Base-by-base conservation (phyloP, 2,329 filamentous ascomycete genomes). In the Epichloe festucae region DNA sequence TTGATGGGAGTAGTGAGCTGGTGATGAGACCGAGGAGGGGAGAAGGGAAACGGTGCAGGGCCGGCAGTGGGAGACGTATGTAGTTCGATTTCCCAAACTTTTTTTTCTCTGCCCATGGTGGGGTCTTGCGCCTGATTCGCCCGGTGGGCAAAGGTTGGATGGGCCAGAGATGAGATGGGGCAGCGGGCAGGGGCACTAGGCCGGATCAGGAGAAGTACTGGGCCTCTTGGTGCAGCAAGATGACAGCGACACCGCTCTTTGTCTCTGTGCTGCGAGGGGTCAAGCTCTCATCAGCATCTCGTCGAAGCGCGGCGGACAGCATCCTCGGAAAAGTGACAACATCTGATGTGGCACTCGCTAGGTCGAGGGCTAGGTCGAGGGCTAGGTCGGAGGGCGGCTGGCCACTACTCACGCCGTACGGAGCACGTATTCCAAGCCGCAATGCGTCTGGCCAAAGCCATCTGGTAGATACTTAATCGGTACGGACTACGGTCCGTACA, bases 1-100 rank as follows among this genome's bases (percentile, higher is more conserved):
- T 81, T 63, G 55, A 53, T 64, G 59, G 60, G 58, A 60, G 56
- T 52, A 64, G 60, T 63, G 59, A 45, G 46, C 58, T 62, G 49
- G 61, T 58, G 59, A 60, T 62, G 61, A 60, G 58, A 58, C 59
- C 60, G 60, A 62, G 56, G 54, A 50, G 58, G 59, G 55, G 59
- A 61, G 59, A 56, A 61, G 57, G 50, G 52, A 55, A 52, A 56
- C 52, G 56, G 54, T 45, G 34, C 40, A 53, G 49, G 53, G 52
- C 50, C 43, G 49, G 40, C 38, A 49, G 50, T 42, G 49, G 52
- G 49, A 54, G 53, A 58, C 51, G 51, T 7, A 27, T 7, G 23
- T 57, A 56, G 46, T 52, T 52, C 42, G 27, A 39, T 42, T 43
- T 58, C 54, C 55, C 51, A 58, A 56, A 54, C 45, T 58, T 56